Percentiles rank a stretch among this genome's conserved stretches.
These are phyloP conservation scores for Xanthoparmelia taractica DNA, from an alignment of 495 filamentous ascomycete species.

Conservation along the genomic window DNA sequence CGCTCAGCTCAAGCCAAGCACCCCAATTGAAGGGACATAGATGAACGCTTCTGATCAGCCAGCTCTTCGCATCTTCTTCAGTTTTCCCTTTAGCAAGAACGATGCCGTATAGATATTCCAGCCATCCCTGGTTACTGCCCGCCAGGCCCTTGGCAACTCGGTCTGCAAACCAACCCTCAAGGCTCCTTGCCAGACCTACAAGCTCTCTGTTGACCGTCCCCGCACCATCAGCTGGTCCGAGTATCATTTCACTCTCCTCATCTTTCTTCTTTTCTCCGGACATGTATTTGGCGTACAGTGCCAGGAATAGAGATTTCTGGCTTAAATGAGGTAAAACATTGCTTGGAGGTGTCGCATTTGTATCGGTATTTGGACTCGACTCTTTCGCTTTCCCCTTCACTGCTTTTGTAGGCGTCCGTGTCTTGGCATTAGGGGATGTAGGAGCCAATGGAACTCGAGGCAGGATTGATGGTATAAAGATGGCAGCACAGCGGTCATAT, in stretches of 20 bases:
- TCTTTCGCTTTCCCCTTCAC: constrained; percentile 46
- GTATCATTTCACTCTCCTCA: constrained; percentile 94
- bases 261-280: constrained; percentile 93
- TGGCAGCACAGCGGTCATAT: constrained; percentile 85
- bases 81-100: constrained; percentile 87
- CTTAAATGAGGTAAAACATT: constrained; percentile 54
- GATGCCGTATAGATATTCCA: constrained; percentile 94
- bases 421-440: constrained; percentile 39
- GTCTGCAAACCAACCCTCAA: constrained; percentile 70
- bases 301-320: constrained; percentile 86
- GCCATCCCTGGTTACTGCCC: constrained; percentile 73
- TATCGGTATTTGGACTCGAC: constrained; percentile 24
- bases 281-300: constrained; percentile 85
- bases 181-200: constrained; percentile 57
- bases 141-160: constrained; percentile 50
- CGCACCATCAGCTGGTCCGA: constrained; percentile 85
- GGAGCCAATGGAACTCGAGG: constrained; percentile 52
- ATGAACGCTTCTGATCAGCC: constrained; percentile 76
- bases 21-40: constrained; percentile 92
- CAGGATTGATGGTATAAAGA: constrained; percentile 73
- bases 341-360: constrained; percentile 29
- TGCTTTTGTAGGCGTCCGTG: constrained; percentile 39
- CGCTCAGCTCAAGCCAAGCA: constrained; percentile 81
- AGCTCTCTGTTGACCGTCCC: constrained; percentile 77
- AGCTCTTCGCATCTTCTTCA: constrained; percentile 70